phyloP scores from a whole-genome alignment of 441 rosid species.

The Croton laevigatus region DNA sequence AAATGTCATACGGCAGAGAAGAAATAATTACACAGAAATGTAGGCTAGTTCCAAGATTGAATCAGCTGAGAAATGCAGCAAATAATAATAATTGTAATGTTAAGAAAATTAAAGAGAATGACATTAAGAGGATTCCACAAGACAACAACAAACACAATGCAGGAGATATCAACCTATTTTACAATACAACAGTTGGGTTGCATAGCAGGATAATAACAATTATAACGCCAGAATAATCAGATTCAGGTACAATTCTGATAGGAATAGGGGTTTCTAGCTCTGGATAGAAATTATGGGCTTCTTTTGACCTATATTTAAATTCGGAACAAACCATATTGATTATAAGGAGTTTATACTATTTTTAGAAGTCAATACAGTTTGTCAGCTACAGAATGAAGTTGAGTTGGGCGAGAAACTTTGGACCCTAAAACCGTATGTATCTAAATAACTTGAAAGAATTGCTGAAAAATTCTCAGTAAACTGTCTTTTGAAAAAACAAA shows the following conservation, averaged over 20 bases:
- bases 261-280: background rate
- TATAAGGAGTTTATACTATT: background rate
- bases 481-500: background rate
- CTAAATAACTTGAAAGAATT: background rate
- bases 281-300: background rate
- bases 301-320: background rate
- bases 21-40: background rate
- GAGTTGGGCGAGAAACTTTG: background rate
- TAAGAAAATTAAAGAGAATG: background rate
- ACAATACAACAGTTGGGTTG: background rate
- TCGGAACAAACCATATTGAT: background rate
- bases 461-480: slow-evolving; percentile 1
- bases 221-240: background rate
- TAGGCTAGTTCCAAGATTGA: background rate
- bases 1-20: background rate
- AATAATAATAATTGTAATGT: background rate
- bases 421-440: background rate
- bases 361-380: background rate
- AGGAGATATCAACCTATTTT: background rate
- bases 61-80: background rate
- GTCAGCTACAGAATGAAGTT: background rate
- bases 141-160: background rate
- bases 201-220: background rate
- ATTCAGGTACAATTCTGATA: background rate
- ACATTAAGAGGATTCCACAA: background rate